Conservation (phyloP, 75 land plant species). For the Selaginella moellendorffii region DNA sequence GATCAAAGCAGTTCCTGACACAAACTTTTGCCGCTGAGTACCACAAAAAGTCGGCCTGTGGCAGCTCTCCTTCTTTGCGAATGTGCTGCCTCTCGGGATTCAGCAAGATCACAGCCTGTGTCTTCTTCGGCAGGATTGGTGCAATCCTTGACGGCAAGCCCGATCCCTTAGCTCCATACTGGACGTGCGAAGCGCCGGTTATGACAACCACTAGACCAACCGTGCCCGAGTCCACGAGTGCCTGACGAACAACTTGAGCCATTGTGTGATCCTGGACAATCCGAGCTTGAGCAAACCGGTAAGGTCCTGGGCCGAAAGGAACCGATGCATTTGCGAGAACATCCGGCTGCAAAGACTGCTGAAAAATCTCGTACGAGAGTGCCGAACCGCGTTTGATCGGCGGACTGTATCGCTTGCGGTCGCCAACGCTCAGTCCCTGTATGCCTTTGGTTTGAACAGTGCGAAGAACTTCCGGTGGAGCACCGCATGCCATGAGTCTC, state of each 20-base stretch:
- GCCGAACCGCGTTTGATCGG: conserved; percentile 32
- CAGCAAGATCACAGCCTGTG: conserved; percentile 62
- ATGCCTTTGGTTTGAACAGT: conserved; percentile 78
- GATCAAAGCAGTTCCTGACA: conserved; percentile 79
- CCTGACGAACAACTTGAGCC: conserved; percentile 44
- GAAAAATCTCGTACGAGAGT: conserved; percentile 40
- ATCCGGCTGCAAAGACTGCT: conserved; percentile 28
- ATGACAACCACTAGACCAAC: conserved; percentile 56
- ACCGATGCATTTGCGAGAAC: conserved; percentile 25
- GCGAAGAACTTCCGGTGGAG: conserved; percentile 74
- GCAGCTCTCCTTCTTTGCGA: conserved; percentile 73
- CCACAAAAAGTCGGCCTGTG: conserved; percentile 92
- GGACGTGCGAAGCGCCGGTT: conserved; percentile 79
- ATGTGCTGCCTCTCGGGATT: conserved; percentile 84
- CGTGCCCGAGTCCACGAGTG: conserved; percentile 46
- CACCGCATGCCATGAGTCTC: conserved; percentile 74
- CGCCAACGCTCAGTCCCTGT: conserved; percentile 44
- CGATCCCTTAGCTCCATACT: conserved; percentile 58
- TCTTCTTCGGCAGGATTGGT: conserved; percentile 56
- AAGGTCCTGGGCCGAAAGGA: conserved; percentile 74
- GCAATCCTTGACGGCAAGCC: conserved; percentile 83
- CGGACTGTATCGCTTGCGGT: conserved; percentile 55
- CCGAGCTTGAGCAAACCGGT: conserved; percentile 69
- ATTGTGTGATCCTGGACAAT: conserved; percentile 67
- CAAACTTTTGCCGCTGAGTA: conserved; percentile 85